A percentile compares a stretch with the other conserved stretches of the same genome.
These are phyloP conservation scores for Boletus tylopilopsis DNA, from an alignment of 768 basidiomycete genomes.

Conservation along the genomic window DNA sequence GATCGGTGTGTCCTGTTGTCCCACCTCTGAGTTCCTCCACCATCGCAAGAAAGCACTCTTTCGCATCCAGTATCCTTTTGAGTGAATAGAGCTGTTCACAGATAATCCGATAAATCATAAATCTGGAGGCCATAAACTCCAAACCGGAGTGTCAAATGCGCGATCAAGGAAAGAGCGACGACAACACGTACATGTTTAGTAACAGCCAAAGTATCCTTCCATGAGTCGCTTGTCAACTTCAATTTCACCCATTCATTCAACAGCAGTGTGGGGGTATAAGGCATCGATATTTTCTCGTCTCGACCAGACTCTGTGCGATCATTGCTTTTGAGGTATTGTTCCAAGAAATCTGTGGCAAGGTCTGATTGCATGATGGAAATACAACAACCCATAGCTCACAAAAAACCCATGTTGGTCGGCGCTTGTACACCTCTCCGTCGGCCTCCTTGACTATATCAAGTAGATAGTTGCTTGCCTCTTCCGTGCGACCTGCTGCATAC, in stretches of 20 bases:
- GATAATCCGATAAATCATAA: background rate
- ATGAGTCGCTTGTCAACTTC: background rate
- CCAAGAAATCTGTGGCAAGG: background rate
- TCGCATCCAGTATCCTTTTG: background rate
- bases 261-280: background rate
- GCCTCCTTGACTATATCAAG: background rate
- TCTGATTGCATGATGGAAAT: background rate
- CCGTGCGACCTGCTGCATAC: background rate
- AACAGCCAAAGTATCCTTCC: background rate
- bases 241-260: background rate
- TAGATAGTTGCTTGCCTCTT: background rate
- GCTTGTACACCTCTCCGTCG: background rate
- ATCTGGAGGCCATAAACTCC: background rate
- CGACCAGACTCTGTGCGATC: background rate
- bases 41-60: background rate
- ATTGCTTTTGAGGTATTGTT: background rate
- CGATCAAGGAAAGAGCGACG: background rate
- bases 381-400: background rate
- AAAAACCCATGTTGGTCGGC: background rate
- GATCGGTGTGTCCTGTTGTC: background rate
- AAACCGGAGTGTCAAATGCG: background rate
- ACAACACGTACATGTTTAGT: background rate
- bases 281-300: background rate
- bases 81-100: background rate
- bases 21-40: background rate